Evolutionary conservation across 257 asterid genomes (phyloP).

Genomic region (Avicennia marina): DNA sequence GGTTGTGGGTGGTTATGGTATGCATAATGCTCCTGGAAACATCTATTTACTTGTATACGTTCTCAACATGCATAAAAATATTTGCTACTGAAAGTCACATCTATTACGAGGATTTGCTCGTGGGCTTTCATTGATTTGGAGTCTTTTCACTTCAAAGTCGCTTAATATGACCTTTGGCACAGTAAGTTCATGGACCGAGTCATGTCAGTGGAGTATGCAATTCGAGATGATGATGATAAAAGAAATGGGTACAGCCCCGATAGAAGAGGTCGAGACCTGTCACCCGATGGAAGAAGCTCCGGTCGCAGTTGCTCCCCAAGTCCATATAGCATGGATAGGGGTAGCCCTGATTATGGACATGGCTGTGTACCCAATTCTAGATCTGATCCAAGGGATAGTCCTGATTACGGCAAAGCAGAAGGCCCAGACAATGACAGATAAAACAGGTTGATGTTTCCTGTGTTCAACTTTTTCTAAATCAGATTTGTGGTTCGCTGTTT

Average conservation of each 20-base stretch:
- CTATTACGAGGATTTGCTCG: not conserved
- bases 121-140: not conserved
- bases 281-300: slow-evolving; percentile 58
- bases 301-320: slow-evolving; percentile 55
- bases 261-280: slow-evolving; percentile 69
- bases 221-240: slow-evolving; percentile 71
- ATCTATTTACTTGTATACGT: too few species aligned
- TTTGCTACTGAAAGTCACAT: too few species aligned
- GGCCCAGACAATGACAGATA: slow-evolving; percentile 58
- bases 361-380: slow-evolving; percentile 56
- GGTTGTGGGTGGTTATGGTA: too few species aligned
- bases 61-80: too few species aligned
- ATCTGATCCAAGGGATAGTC: slow-evolving; percentile 51
- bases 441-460: slow-evolving; percentile 61
- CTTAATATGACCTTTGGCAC: slow-evolving; percentile 14
- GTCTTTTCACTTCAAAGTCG: too few species aligned
- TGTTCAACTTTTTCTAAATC: not conserved
- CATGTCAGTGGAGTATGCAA: slow-evolving; percentile 82
- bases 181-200: slow-evolving; percentile 88
- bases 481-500: too few species aligned
- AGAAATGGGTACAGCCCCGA: slow-evolving; percentile 76
- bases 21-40: too few species aligned
- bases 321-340: slow-evolving; percentile 61
- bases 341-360: slow-evolving; percentile 60
- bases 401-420: slow-evolving; percentile 50